These are phyloP conservation scores for Ziziphus jujuba DNA, from an alignment of 306 rosid genomes.

Conservation along the genomic window DNA sequence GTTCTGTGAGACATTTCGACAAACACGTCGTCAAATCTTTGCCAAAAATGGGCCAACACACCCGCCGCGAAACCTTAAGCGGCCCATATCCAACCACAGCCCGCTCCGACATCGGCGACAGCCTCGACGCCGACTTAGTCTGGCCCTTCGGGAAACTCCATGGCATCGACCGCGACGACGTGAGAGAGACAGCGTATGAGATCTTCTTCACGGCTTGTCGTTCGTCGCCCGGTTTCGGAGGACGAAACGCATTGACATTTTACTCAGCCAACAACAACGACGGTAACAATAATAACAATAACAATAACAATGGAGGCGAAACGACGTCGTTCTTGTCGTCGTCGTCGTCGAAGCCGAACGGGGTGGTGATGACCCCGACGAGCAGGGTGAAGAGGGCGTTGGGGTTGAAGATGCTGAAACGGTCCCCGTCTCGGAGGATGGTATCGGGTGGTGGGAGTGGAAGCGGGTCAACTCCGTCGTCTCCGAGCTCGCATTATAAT, in stretches of 20 bases:
- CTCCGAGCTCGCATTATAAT: conserved; percentile 23
- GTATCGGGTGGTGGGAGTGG: conserved; percentile 40
- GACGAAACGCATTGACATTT: conserved; percentile 58
- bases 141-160: conserved; percentile 61
- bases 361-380: conserved; percentile 66
- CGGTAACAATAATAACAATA: conserved; percentile 6
- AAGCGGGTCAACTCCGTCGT: conserved; percentile 45
- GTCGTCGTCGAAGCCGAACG: conserved; percentile 29
- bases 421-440: conserved; percentile 92
- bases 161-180: conserved; percentile 50
- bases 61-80: conserved; percentile 65
- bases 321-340: conserved; percentile 14
- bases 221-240: conserved; percentile 80
- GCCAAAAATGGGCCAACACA: conserved; percentile 80
- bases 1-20: background rate
- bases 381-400: conserved; percentile 75
- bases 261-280: conserved; percentile 24
- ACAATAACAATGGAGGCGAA: conserved; percentile 19
- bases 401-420: conserved; percentile 80
- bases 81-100: conserved; percentile 40
- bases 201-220: conserved; percentile 85
- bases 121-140: conserved; percentile 32
- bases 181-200: conserved; percentile 83
- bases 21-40: conserved; percentile 27
- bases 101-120: conserved; percentile 19